phyloP scores from a whole-genome alignment of 441 rosid species.

The Theobroma grandiflorum region DNA sequence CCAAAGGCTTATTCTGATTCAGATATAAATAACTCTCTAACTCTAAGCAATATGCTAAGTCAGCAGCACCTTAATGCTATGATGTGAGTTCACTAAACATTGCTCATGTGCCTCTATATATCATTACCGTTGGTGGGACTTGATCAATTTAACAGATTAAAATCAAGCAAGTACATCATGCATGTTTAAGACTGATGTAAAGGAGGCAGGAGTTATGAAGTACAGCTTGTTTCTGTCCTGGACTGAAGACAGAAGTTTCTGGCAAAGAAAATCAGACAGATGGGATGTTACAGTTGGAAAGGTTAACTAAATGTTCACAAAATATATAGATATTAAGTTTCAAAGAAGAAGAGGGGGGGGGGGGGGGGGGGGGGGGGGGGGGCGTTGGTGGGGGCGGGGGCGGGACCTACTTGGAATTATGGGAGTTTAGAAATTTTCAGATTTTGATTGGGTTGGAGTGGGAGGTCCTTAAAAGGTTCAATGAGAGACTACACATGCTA shows the following conservation, averaged over 20 bases:
- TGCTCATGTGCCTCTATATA: not conserved
- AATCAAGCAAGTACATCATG: slow-evolving; percentile 1
- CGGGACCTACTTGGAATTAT: slow-evolving; percentile 16
- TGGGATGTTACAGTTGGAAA: slow-evolving; percentile 24
- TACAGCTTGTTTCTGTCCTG: slow-evolving; percentile 14
- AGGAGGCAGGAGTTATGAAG: not conserved
- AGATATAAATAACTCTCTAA: not conserved
- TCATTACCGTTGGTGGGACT: slow-evolving; percentile 3
- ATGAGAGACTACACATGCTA: slow-evolving; percentile 4
- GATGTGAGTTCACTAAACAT: not conserved
- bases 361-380: no score
- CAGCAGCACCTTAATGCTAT: not conserved
- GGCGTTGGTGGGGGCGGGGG: no score
- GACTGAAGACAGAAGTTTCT: not conserved
- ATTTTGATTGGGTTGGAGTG: not conserved
- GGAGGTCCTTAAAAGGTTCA: not conserved
- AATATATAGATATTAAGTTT: not conserved
- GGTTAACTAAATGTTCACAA: slow-evolving; percentile 2
- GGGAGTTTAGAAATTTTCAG: slow-evolving; percentile 4
- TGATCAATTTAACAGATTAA: not conserved
- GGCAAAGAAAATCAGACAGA: slow-evolving; percentile 16
- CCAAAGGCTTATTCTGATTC: not conserved
- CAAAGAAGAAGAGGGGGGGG: no score
- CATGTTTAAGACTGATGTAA: not conserved
- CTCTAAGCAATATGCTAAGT: not conserved